Base-by-base conservation (phyloP, 2,329 filamentous ascomycete species). In the Rachicladosporium sp. region DNA sequence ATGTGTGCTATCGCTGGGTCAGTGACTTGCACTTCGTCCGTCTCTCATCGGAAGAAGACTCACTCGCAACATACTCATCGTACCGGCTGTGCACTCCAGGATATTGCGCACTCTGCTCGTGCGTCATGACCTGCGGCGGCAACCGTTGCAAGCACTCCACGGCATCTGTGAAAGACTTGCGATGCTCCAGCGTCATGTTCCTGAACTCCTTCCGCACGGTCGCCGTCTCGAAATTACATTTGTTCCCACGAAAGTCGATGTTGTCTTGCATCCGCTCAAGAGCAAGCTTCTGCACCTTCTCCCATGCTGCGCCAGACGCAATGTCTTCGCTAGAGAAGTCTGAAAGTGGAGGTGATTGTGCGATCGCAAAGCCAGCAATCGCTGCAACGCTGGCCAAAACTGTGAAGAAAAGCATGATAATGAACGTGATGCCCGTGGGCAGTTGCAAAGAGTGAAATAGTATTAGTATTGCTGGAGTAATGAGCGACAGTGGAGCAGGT, bases 51-150 rank as follows among this genome's bases (percentile, higher is more conserved):
- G 7, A 50, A 33, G 11, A 12, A 19, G 4, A 15, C 10, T 2
- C 32, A 32, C 29, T 49, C 45, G 33, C 43, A 4, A 39, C 41
- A 15, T 47, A 48, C n/a, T 51, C 49, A 35, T 51, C 47, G 37
- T 42, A 48, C 8, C 49, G 43, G 7, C 32, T 39, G 19, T 38
- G 36, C 10, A 40, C 46, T 21, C 49, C 49, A 29, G 49, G 47
- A 31, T 38, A 42, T 6, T 40, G 9, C 9, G n/a, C 30, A 21
- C 21, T 34, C 40, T 42, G 12, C 10, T 21, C 41, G 6, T 31
- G 32, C 19, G 30, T 29, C 29, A 38, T 33, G n/a, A 44, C 43
- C 31, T 42, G 30, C 3, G 37, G 15, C 4, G 47, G 49, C 8
- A 33, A 41, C n/a, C 36, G 31, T 29, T 45, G 46, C 27, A 53